Evolutionary conservation across 768 basidiomycete species (phyloP).

Genomic region (Xerocomus brunneocitrinus): DNA sequence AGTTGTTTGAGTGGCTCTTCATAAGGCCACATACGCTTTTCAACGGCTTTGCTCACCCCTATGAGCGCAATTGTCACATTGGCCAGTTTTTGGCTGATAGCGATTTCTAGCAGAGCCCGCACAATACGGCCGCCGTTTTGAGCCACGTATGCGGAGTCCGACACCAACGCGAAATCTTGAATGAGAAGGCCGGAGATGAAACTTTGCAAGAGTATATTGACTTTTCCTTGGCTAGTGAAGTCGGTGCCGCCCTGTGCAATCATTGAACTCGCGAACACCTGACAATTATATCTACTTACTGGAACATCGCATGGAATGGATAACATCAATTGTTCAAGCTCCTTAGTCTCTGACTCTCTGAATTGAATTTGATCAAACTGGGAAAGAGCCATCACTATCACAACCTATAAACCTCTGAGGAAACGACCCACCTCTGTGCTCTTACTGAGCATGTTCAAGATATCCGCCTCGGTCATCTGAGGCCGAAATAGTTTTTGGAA

Average conservation of each 20-base stretch:
- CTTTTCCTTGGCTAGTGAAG: slow-evolving; percentile 67
- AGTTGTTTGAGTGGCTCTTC: slow-evolving; percentile 88
- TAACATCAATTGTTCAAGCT: slow-evolving; percentile 68
- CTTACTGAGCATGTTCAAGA: slow-evolving; percentile 78
- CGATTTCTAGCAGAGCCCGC: slow-evolving; percentile 92
- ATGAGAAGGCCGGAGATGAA: slow-evolving; percentile 77
- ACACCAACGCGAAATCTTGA: slow-evolving; percentile 94
- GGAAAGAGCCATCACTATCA: not conserved
- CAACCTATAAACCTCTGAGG: not conserved
- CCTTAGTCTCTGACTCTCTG: slow-evolving; percentile 82
- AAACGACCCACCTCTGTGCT: slow-evolving; percentile 74
- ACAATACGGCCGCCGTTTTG: slow-evolving; percentile 94
- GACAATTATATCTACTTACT: slow-evolving; percentile 37
- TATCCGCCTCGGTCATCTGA: slow-evolving; percentile 90
- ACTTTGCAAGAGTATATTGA: slow-evolving; percentile 91
- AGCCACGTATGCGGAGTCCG: slow-evolving; percentile 89
- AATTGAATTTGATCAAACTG: slow-evolving; percentile 95
- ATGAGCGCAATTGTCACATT: slow-evolving; percentile 73
- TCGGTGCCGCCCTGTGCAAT: slow-evolving; percentile 55
- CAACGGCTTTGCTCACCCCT: slow-evolving; percentile 89
- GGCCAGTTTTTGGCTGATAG: slow-evolving; percentile 90
- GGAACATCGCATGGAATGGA: slow-evolving; percentile 76
- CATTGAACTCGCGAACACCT: not conserved
- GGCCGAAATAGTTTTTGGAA: slow-evolving; percentile 77
- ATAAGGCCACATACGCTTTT: slow-evolving; percentile 91